phyloP scores from a whole-genome alignment of 2,329 filamentous ascomycete species.

The Exophiala sp. region DNA sequence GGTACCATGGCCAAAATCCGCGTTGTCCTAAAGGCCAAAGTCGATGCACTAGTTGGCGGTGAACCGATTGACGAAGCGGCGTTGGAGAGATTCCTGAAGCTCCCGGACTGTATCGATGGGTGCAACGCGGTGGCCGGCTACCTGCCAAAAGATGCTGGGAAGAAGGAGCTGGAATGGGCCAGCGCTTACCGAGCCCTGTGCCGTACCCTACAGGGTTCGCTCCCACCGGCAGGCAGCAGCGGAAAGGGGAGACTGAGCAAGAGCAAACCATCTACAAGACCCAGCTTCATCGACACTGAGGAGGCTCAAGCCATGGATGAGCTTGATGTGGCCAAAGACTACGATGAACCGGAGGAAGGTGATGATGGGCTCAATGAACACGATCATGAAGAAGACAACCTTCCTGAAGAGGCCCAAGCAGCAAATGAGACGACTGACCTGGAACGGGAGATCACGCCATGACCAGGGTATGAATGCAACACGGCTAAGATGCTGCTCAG shows the following conservation, averaged over 20 bases:
- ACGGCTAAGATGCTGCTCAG: too few species aligned
- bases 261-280: constrained; percentile 3
- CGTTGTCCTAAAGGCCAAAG: constrained; percentile 81
- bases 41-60: constrained; percentile 56
- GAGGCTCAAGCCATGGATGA: neutral
- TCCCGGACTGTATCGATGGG: constrained; percentile 33
- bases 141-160: constrained; percentile 13
- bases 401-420: neutral
- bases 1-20: constrained; percentile 79
- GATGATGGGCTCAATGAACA: constrained; percentile 15
- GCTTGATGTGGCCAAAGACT: constrained; percentile 1
- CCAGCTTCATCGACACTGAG: constrained; percentile 5
- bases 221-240: constrained; percentile 7
- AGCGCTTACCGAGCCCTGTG: constrained; percentile 21
- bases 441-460: neutral
- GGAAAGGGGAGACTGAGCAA: constrained; percentile 13
- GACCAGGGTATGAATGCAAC: too few species aligned
- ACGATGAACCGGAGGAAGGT: constrained; percentile 16
- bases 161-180: constrained; percentile 25
- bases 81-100: constrained; percentile 34
- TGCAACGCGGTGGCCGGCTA: constrained; percentile 6
- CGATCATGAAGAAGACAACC: constrained; percentile 8
- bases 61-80: constrained; percentile 33
- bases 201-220: constrained; percentile 9
- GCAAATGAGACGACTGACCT: neutral